Evolutionary conservation across 352 stramenopile genomes (phyloP), one percentile per base, ranked within the genome.

Genomic region (Globisporangium nagaii): DNA sequence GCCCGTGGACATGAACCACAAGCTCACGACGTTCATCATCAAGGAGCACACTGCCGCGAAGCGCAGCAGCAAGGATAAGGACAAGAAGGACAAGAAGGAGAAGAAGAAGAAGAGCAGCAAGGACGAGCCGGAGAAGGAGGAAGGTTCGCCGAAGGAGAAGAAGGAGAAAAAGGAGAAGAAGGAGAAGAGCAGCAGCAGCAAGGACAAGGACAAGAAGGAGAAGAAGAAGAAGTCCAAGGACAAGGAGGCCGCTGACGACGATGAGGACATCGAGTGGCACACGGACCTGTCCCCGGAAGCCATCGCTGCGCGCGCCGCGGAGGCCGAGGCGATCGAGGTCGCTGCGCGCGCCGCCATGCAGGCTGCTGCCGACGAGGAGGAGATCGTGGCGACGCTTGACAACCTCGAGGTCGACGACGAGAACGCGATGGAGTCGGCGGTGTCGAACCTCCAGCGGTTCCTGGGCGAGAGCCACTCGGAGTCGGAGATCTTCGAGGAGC

Each of bases 1-100:
- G 58, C 89, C 93, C 37, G 91, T 98, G 24, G 96, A 99, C 77
- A 98, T 99, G 95, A 96, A 86, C 60, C 96, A 99, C 78, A 99
- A 99, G 77, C 83, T 99, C 60, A 96, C 83, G 61, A 98, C 93
- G 2, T 98, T 96, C 60, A 99, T 99, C 65, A 68, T 99, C 30
- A 96, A 96, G 59, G 82, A 98, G 65, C 84, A 98, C 73, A 98
- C 96, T 54, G 94, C 96, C 41, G 72, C 65, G 13, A 98, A 98
- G 61, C 90, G 93, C 50, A 78, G 60, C 48, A 79, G 69, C 62
- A 92, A 93, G 60, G 79, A 85, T 44, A 78, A 86, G 52, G 93
- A 96, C 44, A 86, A 96, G 62, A 73, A 75, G 36, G 70, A 88
- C 4, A 86, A 84, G 57, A 75, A 86, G 7, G 75, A 78, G n/a